Percentiles rank a stretch among this genome's conserved stretches.
Evolutionary conservation across 1,284 basidiomycete genomes (phyloP).

Genomic region (Tylopilus sp.): DNA sequence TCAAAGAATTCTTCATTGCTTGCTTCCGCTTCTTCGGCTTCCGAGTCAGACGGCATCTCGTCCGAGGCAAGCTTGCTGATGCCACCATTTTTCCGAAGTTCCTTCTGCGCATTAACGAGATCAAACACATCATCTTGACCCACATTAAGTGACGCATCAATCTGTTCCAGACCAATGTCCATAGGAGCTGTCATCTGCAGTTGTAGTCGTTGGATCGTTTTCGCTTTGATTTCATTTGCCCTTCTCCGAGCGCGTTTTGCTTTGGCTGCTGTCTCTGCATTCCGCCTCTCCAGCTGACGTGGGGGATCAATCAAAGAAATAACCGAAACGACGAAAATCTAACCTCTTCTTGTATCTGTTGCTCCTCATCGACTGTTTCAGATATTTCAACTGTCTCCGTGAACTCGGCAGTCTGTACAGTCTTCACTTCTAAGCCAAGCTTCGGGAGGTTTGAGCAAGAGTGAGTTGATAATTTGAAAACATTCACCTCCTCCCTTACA

Average conservation of each 20-base stretch:
- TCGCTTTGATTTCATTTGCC: slow-evolving; percentile 86
- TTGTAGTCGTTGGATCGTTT: slow-evolving; percentile 93
- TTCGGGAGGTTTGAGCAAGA: slow-evolving; percentile 31
- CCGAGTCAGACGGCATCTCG: slow-evolving; percentile 43
- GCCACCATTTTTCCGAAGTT: slow-evolving; percentile 45
- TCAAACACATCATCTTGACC: slow-evolving; percentile 88
- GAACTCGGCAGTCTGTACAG: slow-evolving; percentile 66
- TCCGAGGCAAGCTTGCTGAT: slow-evolving; percentile 50
- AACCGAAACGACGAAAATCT: not conserved
- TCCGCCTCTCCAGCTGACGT: slow-evolving; percentile 77
- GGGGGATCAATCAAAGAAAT: slow-evolving; percentile 3
- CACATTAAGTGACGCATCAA: slow-evolving; percentile 64
- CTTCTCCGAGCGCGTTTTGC: slow-evolving; percentile 82
- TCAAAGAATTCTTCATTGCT: slow-evolving; percentile 55
- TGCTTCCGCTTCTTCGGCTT: slow-evolving; percentile 43
- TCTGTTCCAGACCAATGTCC: slow-evolving; percentile 91
- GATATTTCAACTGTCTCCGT: slow-evolving; percentile 76
- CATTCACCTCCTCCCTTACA: slow-evolving; percentile 75
- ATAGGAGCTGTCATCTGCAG: slow-evolving; percentile 96
- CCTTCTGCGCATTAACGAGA: slow-evolving; percentile 60
- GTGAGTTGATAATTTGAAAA: not conserved
- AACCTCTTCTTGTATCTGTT: slow-evolving; percentile 86
- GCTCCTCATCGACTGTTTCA: slow-evolving; percentile 82
- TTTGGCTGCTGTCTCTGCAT: slow-evolving; percentile 73
- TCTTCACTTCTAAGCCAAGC: slow-evolving; percentile 82